Conservation (phyloP, 768 basidiomycete species). For the Lactifluus echinatus region DNA sequence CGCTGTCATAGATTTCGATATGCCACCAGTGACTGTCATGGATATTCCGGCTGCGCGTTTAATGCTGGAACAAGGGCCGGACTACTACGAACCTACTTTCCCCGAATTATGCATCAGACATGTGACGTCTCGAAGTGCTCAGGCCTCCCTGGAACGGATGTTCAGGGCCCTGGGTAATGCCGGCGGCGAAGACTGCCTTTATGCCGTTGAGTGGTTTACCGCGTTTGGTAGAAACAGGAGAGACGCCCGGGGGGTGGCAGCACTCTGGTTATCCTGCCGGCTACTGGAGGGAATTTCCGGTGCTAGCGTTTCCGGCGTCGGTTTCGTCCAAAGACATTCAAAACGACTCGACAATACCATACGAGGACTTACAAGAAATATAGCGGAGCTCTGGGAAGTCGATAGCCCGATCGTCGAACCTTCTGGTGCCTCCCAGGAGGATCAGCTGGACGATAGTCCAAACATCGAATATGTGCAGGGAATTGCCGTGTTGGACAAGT, state of each 20-base stretch:
- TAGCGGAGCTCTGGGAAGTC: slow-evolving; percentile 68
- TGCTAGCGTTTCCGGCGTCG: slow-evolving; percentile 29
- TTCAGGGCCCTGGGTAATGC: slow-evolving; percentile 63
- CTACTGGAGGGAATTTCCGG: slow-evolving; percentile 65
- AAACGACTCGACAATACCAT: slow-evolving; percentile 56
- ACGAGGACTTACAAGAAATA: slow-evolving; percentile 49
- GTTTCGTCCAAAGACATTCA: slow-evolving; percentile 24
- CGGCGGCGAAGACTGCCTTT: slow-evolving; percentile 59
- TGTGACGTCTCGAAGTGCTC: slow-evolving; percentile 41
- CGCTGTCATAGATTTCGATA: slow-evolving; percentile 65
- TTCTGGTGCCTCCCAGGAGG: slow-evolving; percentile 24
- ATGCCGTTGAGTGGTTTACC: slow-evolving; percentile 77
- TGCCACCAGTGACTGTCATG: slow-evolving; percentile 42
- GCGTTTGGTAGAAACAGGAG: slow-evolving; percentile 40
- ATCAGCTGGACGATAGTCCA: slow-evolving; percentile 4
- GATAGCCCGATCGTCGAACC: slow-evolving; percentile 21
- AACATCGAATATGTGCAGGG: slow-evolving; percentile 11
- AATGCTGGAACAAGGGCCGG: slow-evolving; percentile 44
- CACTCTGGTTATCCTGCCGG: slow-evolving; percentile 77
- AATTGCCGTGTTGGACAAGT: slow-evolving; percentile 11
- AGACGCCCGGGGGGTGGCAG: slow-evolving; percentile 46
- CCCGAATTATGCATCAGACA: slow-evolving; percentile 53
- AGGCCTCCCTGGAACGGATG: slow-evolving; percentile 56
- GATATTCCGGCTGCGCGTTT: slow-evolving; percentile 43
- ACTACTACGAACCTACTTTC: slow-evolving; percentile 36